Conservation (phyloP, 345 rosid species). For the Melaleuca alternifolia region DNA sequence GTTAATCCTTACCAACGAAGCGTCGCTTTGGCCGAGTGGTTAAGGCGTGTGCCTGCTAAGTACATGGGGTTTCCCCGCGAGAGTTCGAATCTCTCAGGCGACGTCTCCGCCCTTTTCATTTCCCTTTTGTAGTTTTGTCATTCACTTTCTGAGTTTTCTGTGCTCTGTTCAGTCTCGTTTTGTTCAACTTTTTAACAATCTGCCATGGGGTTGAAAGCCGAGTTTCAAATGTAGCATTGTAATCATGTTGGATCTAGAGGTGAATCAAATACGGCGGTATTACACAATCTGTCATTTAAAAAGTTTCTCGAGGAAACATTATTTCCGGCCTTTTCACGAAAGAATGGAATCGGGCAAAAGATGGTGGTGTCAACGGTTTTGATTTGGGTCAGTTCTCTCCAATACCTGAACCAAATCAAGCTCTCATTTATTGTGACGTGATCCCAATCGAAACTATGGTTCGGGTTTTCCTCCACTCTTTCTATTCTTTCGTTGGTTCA, state of each 20-base stretch:
- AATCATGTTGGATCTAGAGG: not conserved
- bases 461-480: no score
- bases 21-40: conserved; percentile 85
- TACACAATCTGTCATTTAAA: not conserved
- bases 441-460: no score
- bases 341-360: not conserved
- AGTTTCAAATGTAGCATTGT: not conserved
- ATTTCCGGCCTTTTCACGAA: rapidly evolving
- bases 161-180: not conserved
- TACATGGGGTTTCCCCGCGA: conserved; percentile 78
- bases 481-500: no score
- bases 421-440: no score
- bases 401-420: no score
- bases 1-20: no score
- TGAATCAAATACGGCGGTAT: not conserved
- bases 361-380: no score
- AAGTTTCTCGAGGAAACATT: not conserved
- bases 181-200: not conserved
- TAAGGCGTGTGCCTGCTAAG: conserved; percentile 90
- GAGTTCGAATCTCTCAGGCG: conserved; percentile 76
- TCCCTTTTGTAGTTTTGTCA: not conserved
- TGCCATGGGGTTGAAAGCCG: not conserved
- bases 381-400: no score
- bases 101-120: not conserved
- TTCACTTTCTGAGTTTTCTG: not conserved